A percentile compares a stretch with the other conserved stretches of the same genome.
These are phyloP conservation scores for Zoysia pacifica DNA, from an alignment of 176 grass and related monocot species.

Conservation along the genomic window DNA sequence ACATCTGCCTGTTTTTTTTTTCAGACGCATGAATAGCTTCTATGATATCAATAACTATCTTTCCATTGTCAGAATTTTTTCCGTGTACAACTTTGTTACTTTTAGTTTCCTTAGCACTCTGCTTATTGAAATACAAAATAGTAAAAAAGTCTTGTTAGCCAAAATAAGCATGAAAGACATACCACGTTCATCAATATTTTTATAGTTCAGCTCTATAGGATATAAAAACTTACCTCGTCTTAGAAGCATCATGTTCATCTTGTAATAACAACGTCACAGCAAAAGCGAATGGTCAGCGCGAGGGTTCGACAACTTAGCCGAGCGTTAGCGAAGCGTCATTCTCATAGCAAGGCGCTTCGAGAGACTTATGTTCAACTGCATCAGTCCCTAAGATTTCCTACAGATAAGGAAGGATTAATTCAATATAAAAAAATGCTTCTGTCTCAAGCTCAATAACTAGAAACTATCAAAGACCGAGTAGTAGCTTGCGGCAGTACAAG, in stretches of 20 bases:
- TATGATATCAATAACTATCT: slow-evolving; percentile 75
- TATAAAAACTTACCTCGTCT: slow-evolving; percentile 39
- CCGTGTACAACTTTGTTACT: slow-evolving; percentile 32
- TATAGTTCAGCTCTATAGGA: slow-evolving; percentile 15
- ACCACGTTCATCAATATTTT: slow-evolving; percentile 14
- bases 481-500: slow-evolving; percentile 11
- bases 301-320: neutral
- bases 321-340: neutral
- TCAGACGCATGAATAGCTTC: slow-evolving; percentile 95
- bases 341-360: neutral
- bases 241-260: slow-evolving; percentile 48
- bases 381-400: slow-evolving; percentile 47
- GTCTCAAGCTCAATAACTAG: neutral
- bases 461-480: slow-evolving; percentile 17
- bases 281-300: too few species aligned
- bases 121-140: neutral
- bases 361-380: slow-evolving; percentile 58
- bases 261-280: slow-evolving; percentile 76
- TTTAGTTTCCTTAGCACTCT: slow-evolving; percentile 47
- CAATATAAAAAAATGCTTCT: slow-evolving; percentile 24
- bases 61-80: slow-evolving; percentile 59
- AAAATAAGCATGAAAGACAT: slow-evolving; percentile 18
- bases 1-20: slow-evolving; percentile 80
- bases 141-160: neutral
- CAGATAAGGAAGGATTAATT: slow-evolving; percentile 41